Evolutionary conservation across 345 rosid species (phyloP).

Genomic region (Bretschneidera sinensis): DNA sequence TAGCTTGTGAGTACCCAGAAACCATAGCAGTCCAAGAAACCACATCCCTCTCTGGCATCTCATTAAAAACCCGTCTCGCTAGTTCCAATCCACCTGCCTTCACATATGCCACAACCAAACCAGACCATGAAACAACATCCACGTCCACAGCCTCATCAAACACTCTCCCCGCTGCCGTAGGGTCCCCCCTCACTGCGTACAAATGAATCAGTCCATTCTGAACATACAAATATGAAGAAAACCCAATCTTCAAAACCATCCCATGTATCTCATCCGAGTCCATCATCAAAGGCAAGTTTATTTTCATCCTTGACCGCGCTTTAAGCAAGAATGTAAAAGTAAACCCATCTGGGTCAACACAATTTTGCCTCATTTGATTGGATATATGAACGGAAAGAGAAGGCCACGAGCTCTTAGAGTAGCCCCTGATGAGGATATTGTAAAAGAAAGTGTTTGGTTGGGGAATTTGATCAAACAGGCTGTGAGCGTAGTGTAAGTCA

Average conservation of each 20-base stretch:
- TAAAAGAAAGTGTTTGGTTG: slow-evolving; percentile 23
- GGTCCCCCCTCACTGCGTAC: background rate
- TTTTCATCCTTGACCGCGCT: slow-evolving; percentile 19
- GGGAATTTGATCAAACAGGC: slow-evolving; percentile 26
- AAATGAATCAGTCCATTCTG: slow-evolving; percentile 33
- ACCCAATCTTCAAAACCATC: slow-evolving; percentile 25
- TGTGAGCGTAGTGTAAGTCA: slow-evolving; percentile 22
- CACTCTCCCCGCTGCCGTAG: background rate
- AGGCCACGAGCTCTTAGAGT: slow-evolving; percentile 20
- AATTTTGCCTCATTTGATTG: slow-evolving; percentile 24
- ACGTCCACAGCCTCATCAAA: background rate
- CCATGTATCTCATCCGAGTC: slow-evolving; percentile 27
- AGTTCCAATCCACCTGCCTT: background rate
- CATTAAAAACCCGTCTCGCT: background rate
- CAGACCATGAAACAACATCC: slow-evolving; percentile 6
- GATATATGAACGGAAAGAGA: slow-evolving; percentile 9
- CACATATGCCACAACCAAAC: background rate
- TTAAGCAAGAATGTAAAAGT: slow-evolving; percentile 28
- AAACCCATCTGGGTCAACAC: slow-evolving; percentile 23
- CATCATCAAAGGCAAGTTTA: background rate
- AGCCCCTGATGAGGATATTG: slow-evolving; percentile 27
- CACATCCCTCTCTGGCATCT: slow-evolving; percentile 2
- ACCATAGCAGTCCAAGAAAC: slow-evolving; percentile 7
- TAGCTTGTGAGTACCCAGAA: slow-evolving; percentile 2
- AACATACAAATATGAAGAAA: slow-evolving; percentile 21